A percentile compares a stretch with the other conserved stretches of the same genome.
These are phyloP conservation scores for Sporothrix sp. DNA, from an alignment of 2,329 filamentous ascomycete species.

Conservation along the genomic window DNA sequence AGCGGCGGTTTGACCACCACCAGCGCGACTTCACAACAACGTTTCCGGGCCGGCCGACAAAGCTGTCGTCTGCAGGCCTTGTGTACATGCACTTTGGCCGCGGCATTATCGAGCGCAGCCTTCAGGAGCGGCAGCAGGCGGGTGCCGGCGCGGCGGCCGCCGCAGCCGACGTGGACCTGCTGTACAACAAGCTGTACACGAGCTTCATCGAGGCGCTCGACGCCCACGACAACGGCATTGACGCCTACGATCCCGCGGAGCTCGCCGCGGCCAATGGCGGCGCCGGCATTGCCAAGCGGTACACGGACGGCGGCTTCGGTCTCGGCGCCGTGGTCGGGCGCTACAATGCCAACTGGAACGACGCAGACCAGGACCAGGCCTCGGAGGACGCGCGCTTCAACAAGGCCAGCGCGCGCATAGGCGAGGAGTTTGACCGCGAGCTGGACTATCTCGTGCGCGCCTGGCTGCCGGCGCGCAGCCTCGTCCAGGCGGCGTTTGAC, in stretches of 20 bases:
- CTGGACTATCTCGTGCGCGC: constrained; percentile 63
- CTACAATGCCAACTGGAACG: constrained; percentile 74
- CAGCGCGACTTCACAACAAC: constrained; percentile 81
- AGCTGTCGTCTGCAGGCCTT: constrained; percentile 85
- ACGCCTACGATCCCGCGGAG: constrained; percentile 62
- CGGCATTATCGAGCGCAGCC: constrained; percentile 63
- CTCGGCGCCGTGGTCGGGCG: constrained; percentile 76
- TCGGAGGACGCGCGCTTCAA: constrained; percentile 75
- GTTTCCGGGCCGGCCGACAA: constrained; percentile 76
- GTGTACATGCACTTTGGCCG: constrained; percentile 94
- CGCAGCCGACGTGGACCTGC: constrained; percentile 56
- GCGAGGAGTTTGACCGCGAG: constrained; percentile 76
- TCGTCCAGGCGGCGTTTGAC: constrained; percentile 64
- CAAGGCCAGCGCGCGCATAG: constrained; percentile 70
- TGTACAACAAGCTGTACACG: constrained; percentile 85
- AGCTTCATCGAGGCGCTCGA: constrained; percentile 94
- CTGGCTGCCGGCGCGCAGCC: constrained; percentile 74
- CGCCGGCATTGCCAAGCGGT: constrained; percentile 70
- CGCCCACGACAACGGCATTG: constrained; percentile 94
- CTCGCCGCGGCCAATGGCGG: constrained; percentile 38
- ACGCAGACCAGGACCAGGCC: constrained; percentile 52
- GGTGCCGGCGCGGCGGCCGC: constrained; percentile 34
- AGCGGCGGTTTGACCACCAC: constrained; percentile 90
- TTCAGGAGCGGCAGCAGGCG: constrained; percentile 28
- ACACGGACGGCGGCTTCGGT: constrained; percentile 71